These are phyloP conservation scores for Setaria viridis DNA, from an alignment of 202 grass and related monocot genomes.

Conservation along the genomic window DNA sequence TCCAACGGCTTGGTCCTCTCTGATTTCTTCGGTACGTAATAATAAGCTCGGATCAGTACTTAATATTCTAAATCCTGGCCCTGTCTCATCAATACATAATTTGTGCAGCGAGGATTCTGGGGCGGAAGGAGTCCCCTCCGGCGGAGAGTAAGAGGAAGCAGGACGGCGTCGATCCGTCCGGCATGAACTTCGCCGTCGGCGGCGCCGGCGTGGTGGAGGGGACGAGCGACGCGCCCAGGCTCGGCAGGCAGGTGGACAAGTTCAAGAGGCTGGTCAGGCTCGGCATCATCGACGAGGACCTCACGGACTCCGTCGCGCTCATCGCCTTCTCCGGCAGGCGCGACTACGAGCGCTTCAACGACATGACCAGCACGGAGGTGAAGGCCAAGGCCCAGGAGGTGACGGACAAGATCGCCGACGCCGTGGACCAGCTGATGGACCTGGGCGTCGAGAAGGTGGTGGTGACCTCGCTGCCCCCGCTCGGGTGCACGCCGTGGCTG, in stretches of 20 bases:
- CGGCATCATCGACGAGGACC: conserved; percentile 38
- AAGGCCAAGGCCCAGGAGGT: conserved; percentile 29
- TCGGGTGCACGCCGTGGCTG: conserved; percentile 65
- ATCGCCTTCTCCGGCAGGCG: conserved; percentile 60
- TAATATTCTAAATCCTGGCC: neutral
- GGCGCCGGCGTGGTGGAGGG: conserved; percentile 51
- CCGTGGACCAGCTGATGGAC: conserved; percentile 33
- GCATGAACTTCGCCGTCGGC: conserved; percentile 72
- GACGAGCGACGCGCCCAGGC: conserved; percentile 33
- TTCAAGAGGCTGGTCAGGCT: conserved; percentile 45
- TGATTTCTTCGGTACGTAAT: conserved; percentile 43
- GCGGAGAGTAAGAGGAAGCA: neutral
- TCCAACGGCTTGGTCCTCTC: conserved; percentile 51
- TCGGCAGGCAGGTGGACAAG: conserved; percentile 53
- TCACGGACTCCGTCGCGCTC: conserved; percentile 46
- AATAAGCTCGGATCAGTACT: neutral
- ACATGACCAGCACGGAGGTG: conserved; percentile 26
- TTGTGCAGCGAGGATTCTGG: conserved; percentile 42
- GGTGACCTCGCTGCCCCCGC: conserved; percentile 65
- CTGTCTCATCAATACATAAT: no score
- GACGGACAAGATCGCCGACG: conserved; percentile 41
- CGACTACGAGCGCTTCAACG: conserved; percentile 45
- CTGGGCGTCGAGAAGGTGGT: conserved; percentile 63
- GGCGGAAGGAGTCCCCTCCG: conserved; percentile 33
- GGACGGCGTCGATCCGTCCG: conserved; percentile 1